Evolutionary conservation across 768 basidiomycete species (phyloP), one percentile per base, ranked within the genome.

Genomic region (Sarcomyxa edulis): DNA sequence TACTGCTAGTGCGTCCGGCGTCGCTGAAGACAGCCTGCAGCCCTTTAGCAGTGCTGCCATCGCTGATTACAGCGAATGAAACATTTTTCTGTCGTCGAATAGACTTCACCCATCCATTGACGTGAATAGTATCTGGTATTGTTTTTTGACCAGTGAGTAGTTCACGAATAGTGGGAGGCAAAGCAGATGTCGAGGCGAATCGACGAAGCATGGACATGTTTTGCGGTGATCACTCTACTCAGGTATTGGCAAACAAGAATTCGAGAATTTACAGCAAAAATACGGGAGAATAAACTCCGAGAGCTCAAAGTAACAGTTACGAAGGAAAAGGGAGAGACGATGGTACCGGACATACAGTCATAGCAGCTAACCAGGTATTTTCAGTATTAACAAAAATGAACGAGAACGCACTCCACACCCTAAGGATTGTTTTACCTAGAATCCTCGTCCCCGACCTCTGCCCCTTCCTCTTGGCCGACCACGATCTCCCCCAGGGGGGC

Each of bases 61-160:
- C 93, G 29, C 74, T 79, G 39, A 95, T 60, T 32, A 83, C 78
- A 9, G 81, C 83, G 54, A 96, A 97, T 2, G 88, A 72, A n/a
- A 92, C 71, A 35, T 81, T 80, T 66, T 95, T 95, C 63, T 95
- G 91, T 28, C 78, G 74, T 28, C 92, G 73, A 27, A 94, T 73
- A 2, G 86, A 89, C 49, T 83, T 84, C 40, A 97, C 69, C 89
- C 90, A 95, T 36, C 88, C 93, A 29, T 80, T 76, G 7, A 94
- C 30, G 14, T 10, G 7, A 10, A 38, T 25, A 8, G 19, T 16
- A 4, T 27, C 5, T 8, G 35, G 6, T 7, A 25, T 19, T n/a
- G 9, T 10, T 32, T 39, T 33, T 28, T 48, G 21, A 28, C 22
- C 30, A 16, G 47, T 43, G 12, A 64, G 50, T 9, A 63, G 52